Evolutionary conservation across 805 yeast genomes (phyloP).

Genomic region (Teunomyces panamensis): DNA sequence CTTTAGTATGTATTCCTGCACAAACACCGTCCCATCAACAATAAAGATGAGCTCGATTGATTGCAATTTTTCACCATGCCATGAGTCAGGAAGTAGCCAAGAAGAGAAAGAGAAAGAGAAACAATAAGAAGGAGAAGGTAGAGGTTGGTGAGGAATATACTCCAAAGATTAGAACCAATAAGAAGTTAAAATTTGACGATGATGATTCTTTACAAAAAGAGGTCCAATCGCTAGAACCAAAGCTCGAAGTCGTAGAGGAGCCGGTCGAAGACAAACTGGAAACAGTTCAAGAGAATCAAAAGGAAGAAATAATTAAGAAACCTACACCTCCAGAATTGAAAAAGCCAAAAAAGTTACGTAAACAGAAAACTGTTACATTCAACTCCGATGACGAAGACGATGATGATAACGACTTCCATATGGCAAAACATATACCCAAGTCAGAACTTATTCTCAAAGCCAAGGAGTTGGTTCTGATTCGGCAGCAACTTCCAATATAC

Average conservation of each 20-base stretch:
- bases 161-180: constrained; percentile 10
- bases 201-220: constrained; percentile 4
- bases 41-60: not conserved
- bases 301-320: not conserved
- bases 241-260: not conserved
- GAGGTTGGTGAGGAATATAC: constrained; percentile 10
- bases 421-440: constrained; percentile 6
- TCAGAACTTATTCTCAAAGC: constrained; percentile 40
- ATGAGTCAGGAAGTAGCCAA: constrained; percentile 8
- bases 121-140: constrained; percentile 16
- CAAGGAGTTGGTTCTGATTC: constrained; percentile 42
- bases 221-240: not conserved
- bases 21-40: not conserved
- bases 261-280: not conserved
- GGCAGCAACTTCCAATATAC: constrained; percentile 72
- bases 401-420: constrained; percentile 8
- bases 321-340: not conserved
- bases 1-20: not conserved
- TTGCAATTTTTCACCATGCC: not conserved
- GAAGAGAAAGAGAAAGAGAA: constrained; percentile 32
- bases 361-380: constrained; percentile 5
- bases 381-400: constrained; percentile 11
- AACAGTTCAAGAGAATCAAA: not conserved
- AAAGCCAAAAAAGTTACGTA: not conserved
- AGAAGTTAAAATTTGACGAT: constrained; percentile 14